Conservation (phyloP, 257 asterid species). For the Leonotis leonurus region DNA sequence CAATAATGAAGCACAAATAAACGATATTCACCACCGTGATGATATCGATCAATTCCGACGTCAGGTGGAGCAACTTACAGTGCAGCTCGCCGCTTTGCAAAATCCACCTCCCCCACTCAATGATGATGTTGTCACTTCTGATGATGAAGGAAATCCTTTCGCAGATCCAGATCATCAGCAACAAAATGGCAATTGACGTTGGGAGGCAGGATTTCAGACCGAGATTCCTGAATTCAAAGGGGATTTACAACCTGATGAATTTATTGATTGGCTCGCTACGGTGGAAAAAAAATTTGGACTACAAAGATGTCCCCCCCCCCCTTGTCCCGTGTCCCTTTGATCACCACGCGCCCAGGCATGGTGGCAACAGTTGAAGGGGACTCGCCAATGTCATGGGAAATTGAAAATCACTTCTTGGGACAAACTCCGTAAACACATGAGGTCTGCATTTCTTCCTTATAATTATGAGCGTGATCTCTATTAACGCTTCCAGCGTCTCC, state of each 20-base stretch:
- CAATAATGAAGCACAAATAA: not conserved
- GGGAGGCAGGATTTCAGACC: not conserved
- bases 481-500: no score
- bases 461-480: not conserved
- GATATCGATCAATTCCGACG: not conserved
- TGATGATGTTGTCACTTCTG: not conserved
- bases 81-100: not conserved
- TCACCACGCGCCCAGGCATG: not conserved
- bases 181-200: not conserved
- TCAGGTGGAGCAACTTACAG: not conserved
- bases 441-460: not conserved
- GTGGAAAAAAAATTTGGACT: not conserved
- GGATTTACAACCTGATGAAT: not conserved
- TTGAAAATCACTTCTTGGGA: not conserved
- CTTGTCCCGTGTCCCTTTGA: not conserved
- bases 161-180: not conserved
- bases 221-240: not conserved
- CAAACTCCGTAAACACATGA: not conserved
- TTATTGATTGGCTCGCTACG: not conserved
- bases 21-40: not conserved
- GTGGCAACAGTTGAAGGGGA: not conserved
- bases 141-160: not conserved
- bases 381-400: not conserved
- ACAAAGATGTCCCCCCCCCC: not conserved
- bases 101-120: not conserved